Percentiles rank a stretch among this genome's conserved stretches.
phyloP scores from a whole-genome alignment of 2,329 filamentous ascomycete species.

The Diplodia intermedia region DNA sequence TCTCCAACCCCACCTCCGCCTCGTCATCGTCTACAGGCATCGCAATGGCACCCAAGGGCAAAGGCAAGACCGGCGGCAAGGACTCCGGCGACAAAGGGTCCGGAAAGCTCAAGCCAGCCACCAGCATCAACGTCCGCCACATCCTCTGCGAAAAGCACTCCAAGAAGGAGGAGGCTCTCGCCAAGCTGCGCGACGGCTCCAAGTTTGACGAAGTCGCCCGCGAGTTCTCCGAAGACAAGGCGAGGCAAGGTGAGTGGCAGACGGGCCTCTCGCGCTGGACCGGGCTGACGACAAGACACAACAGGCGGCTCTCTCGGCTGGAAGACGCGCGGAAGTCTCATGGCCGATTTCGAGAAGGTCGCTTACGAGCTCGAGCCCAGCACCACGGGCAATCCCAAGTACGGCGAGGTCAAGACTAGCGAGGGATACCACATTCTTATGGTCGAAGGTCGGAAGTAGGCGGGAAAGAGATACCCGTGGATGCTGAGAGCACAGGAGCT shows the following conservation, averaged over 20 bases:
- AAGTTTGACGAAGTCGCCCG: conserved; percentile 79
- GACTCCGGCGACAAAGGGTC: conserved; percentile 43
- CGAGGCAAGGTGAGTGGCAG: conserved; percentile 60
- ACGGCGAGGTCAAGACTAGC: conserved; percentile 73
- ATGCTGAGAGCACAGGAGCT: neutral
- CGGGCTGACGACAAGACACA: neutral
- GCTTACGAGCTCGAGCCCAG: conserved; percentile 74
- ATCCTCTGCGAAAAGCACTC: conserved; percentile 78
- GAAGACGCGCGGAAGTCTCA: conserved; percentile 72
- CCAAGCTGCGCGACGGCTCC: conserved; percentile 68
- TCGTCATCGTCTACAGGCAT: neutral
- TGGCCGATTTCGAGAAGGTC: conserved; percentile 73
- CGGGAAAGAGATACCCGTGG: neutral
- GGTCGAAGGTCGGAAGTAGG: conserved; percentile 70
- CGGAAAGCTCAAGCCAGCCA: conserved; percentile 65
- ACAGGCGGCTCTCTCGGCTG: conserved; percentile 74
- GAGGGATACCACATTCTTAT: conserved; percentile 84
- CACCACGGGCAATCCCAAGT: conserved; percentile 68
- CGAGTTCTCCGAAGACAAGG: conserved; percentile 79
- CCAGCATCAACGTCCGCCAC: conserved; percentile 76
- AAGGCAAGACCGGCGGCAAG: conserved; percentile 18
- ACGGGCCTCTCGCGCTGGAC: neutral
- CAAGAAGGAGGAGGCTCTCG: conserved; percentile 79
- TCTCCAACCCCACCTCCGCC: conserved; percentile 2
- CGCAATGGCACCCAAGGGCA: conserved; percentile 30